Evolutionary conservation across 768 basidiomycete species (phyloP), one percentile per base, ranked within the genome.

Genomic region (Amanita fuliginea): DNA sequence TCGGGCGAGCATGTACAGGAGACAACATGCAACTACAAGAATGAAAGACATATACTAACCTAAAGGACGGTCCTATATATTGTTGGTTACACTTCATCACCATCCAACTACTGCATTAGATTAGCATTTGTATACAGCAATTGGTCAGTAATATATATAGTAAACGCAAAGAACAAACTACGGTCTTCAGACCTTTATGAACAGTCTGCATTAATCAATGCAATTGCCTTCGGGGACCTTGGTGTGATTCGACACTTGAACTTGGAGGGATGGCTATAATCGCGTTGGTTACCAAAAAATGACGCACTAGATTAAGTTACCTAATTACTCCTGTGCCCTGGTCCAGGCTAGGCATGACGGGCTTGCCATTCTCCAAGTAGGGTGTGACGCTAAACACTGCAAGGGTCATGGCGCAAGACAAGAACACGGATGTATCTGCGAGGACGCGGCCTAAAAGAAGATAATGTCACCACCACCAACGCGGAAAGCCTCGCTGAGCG

Each of bases 271-370:
- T 63, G 60, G 24, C 62, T 63, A 36, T 21, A 24, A 16, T 45
- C 10, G 10, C 13, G 19, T 21, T 14, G 4, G 32, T 8, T 16
- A 9, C 21, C 19, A n/a, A 33, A 21, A 34, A 18, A 32, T 13
- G 18, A 18, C 10, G 19, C 16, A 8, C 7, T 1, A 3, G 10
- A 24, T 16, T 4, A 45, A 32, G 56, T 32, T 34, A 71, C 74
- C 74, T 75, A 54, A 76, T 73, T 0, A 68, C 69, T 8, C 75
- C 75, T 9, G 68, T 63, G 9, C 67, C 67, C 9, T 72, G 71
- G 10, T 73, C 72, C 0, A 68, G 33, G 42, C 63, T 60, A 8
- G 71, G 70, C 36, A 66, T 65, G 6, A 70, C 53, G n/a, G 56
- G 53, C 18, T 54, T 46, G 18, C 57, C 59, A 35, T 64, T 50